Percentiles rank a stretch among this genome's conserved stretches.
These are phyloP conservation scores for Trichoderma sp. DNA, from an alignment of 2,329 filamentous ascomycete genomes.

Conservation along the genomic window DNA sequence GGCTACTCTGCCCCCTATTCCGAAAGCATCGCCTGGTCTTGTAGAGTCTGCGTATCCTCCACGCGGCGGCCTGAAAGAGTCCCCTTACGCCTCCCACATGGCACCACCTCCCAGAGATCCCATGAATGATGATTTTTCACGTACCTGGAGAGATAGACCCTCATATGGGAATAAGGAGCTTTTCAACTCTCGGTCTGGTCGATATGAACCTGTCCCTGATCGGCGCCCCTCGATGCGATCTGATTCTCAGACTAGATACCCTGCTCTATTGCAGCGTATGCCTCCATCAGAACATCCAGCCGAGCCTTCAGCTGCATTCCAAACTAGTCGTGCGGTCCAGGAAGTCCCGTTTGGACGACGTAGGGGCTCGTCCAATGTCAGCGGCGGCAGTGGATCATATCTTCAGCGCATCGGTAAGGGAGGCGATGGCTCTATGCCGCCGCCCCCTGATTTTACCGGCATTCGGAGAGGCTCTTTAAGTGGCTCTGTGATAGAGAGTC, in stretches of 20 bases:
- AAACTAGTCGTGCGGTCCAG: slow-evolving; percentile 70
- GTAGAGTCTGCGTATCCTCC: slow-evolving; percentile 54
- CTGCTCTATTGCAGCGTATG: slow-evolving; percentile 76
- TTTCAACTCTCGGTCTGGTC: slow-evolving; percentile 92
- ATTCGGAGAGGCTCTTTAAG: slow-evolving; percentile 53
- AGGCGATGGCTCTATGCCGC: slow-evolving; percentile 43
- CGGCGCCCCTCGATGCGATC: slow-evolving; percentile 68
- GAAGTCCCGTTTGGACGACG: slow-evolving; percentile 72
- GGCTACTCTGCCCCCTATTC: slow-evolving; percentile 82
- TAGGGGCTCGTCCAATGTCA: slow-evolving; percentile 87
- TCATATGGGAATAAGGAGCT: slow-evolving; percentile 69
- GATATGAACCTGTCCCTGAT: slow-evolving; percentile 85
- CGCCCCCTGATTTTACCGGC: slow-evolving; percentile 47
- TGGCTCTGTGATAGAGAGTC: slow-evolving; percentile 50
- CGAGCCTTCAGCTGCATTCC: slow-evolving; percentile 85
- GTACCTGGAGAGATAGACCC: slow-evolving; percentile 76
- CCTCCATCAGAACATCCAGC: slow-evolving; percentile 66
- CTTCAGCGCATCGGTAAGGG: slow-evolving; percentile 57
- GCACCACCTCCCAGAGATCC: slow-evolving; percentile 70
- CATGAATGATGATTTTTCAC: slow-evolving; percentile 88
- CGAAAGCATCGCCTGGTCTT: slow-evolving; percentile 71
- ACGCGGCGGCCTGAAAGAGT: slow-evolving; percentile 58
- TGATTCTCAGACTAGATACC: slow-evolving; percentile 68
- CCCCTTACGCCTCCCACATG: slow-evolving; percentile 54
- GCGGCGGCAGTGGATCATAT: slow-evolving; percentile 75